These are phyloP conservation scores for Buddleja alternifolia DNA, from an alignment of 257 asterid species.

Conservation along the genomic window DNA sequence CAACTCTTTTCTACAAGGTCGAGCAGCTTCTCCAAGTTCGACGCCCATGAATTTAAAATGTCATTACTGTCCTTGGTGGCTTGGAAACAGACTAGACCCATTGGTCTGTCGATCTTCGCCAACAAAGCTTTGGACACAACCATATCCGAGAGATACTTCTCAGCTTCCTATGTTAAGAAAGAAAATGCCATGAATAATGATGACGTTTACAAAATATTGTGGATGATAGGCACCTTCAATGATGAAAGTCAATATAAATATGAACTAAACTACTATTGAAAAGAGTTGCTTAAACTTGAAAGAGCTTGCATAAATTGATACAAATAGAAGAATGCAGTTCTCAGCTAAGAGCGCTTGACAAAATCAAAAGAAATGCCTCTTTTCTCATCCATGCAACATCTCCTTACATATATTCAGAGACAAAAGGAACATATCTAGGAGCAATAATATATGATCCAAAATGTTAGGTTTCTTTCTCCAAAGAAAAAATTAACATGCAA, in stretches of 20 bases:
- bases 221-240: not conserved
- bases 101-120: slow-evolving; percentile 89
- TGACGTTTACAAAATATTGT: not conserved
- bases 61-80: slow-evolving; percentile 86
- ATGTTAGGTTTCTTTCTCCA: not conserved
- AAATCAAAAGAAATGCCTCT: not conserved
- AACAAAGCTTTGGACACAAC: slow-evolving; percentile 87
- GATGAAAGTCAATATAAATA: not conserved
- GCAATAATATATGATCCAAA: not conserved
- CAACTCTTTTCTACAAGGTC: slow-evolving; percentile 99
- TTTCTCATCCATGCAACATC: not conserved
- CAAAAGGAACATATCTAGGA: not conserved
- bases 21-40: slow-evolving; percentile 96
- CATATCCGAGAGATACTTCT: slow-evolving; percentile 93
- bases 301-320: too few relatives aligned
- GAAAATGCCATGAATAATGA: not conserved
- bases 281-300: too few relatives aligned
- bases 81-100: slow-evolving; percentile 80
- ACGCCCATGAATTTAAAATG: slow-evolving; percentile 85
- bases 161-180: slow-evolving; percentile 64
- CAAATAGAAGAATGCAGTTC: too few relatives aligned
- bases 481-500: not conserved
- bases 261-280: too few relatives aligned
- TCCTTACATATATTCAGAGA: not conserved
- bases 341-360: too few relatives aligned